Percentiles rank a stretch among this genome's conserved stretches.
Conservation (phyloP, 768 basidiomycete genomes). For the Auricularia sp. region DNA sequence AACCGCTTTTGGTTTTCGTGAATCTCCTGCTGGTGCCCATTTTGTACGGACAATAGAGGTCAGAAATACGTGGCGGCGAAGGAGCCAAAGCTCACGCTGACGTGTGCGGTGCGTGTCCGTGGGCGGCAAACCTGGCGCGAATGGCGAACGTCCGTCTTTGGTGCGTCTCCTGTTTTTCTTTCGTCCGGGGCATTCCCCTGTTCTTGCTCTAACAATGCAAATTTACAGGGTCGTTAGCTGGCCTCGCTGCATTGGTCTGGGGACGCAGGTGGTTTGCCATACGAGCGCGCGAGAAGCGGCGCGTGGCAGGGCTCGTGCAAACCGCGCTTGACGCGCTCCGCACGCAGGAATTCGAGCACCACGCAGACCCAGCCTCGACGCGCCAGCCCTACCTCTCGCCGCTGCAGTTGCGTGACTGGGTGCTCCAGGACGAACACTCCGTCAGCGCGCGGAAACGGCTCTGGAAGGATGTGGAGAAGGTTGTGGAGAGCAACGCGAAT, state of each 20-base stretch:
- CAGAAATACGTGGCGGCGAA: slow-evolving; percentile 67
- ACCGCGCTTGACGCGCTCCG: slow-evolving; percentile 70
- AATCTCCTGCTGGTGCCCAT: background rate
- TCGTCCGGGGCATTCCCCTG: slow-evolving; percentile 10
- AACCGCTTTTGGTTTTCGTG: slow-evolving; percentile 4
- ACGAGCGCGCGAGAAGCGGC: slow-evolving; percentile 47
- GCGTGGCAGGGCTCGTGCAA: slow-evolving; percentile 65
- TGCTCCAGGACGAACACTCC: slow-evolving; percentile 74
- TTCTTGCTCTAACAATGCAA: slow-evolving; percentile 21
- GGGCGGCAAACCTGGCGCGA: slow-evolving; percentile 54
- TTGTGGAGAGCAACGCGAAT: slow-evolving; percentile 87
- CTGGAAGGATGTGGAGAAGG: slow-evolving; percentile 74
- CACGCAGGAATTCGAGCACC: slow-evolving; percentile 73
- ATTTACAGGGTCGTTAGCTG: slow-evolving; percentile 16
- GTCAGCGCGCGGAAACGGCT: slow-evolving; percentile 51
- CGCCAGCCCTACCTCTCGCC: slow-evolving; percentile 74
- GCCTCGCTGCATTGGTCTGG: slow-evolving; percentile 19
- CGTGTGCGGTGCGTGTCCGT: slow-evolving; percentile 57
- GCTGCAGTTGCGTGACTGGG: slow-evolving; percentile 76
- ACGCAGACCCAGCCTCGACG: slow-evolving; percentile 67
- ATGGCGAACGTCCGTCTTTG: slow-evolving; percentile 54
- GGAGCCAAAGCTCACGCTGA: slow-evolving; percentile 54
- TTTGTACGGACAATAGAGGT: slow-evolving; percentile 33
- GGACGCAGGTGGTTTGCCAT: slow-evolving; percentile 36
- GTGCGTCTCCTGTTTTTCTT: slow-evolving; percentile 29